Percentiles rank a stretch among this genome's conserved stretches.
Evolutionary conservation across 257 asterid genomes (phyloP).

Genomic region (Osmanthus fragrans): DNA sequence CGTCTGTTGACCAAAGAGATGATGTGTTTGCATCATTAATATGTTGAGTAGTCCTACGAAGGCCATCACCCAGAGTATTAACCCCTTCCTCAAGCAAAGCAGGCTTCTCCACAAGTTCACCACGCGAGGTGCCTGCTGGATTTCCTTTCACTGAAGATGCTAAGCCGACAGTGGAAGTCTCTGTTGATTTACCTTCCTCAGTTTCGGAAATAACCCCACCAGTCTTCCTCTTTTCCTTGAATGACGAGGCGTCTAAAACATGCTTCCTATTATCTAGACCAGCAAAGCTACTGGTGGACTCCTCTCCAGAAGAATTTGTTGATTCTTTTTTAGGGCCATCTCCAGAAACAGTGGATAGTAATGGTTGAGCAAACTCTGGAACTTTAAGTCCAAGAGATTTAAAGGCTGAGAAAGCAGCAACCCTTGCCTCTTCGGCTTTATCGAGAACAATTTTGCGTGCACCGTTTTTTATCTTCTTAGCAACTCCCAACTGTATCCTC

Average conservation of each 20-base stretch:
- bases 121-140: slow-evolving; percentile 23
- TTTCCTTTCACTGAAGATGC: slow-evolving; percentile 32
- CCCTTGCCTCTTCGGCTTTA: slow-evolving; percentile 97
- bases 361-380: slow-evolving; percentile 58
- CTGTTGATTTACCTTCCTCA: slow-evolving; percentile 36
- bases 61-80: slow-evolving; percentile 25
- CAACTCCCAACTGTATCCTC: slow-evolving; percentile 79
- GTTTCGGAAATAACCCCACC: slow-evolving; percentile 26
- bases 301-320: slow-evolving; percentile 64
- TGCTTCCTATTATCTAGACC: slow-evolving; percentile 38
- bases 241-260: slow-evolving; percentile 22
- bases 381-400: slow-evolving; percentile 85
- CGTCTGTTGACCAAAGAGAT: slow-evolving; percentile 33
- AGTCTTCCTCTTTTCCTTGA: slow-evolving; percentile 33
- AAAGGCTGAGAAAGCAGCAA: slow-evolving; percentile 93
- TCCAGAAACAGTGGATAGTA: slow-evolving; percentile 43
- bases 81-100: slow-evolving; percentile 38
- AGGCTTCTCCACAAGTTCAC: slow-evolving; percentile 36
- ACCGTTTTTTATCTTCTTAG: slow-evolving; percentile 91
- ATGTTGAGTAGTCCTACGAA: slow-evolving; percentile 33
- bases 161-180: slow-evolving; percentile 31
- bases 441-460: slow-evolving; percentile 93
- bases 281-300: slow-evolving; percentile 60
- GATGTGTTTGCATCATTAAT: slow-evolving; percentile 30
- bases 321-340: slow-evolving; percentile 45